phyloP scores from a whole-genome alignment of 768 basidiomycete species.

The Psilocybe subaeruginosa region DNA sequence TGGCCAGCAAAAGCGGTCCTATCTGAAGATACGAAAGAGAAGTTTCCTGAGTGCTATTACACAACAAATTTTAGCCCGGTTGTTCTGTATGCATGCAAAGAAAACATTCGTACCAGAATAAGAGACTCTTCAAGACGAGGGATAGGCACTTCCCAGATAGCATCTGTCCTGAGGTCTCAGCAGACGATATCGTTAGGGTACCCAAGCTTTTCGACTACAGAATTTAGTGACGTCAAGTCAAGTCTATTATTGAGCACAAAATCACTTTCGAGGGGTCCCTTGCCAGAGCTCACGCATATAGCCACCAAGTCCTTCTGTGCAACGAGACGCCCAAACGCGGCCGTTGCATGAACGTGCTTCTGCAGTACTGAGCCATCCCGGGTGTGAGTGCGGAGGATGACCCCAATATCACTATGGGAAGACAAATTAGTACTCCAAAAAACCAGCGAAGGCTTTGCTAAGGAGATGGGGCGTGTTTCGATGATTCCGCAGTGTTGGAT shows the following conservation, averaged over 20 bases:
- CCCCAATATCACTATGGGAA: too few relatives aligned
- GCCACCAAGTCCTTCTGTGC: neutral
- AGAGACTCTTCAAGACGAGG: neutral
- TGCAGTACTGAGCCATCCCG: neutral
- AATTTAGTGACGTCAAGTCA: too few relatives aligned
- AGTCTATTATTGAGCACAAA: too few relatives aligned
- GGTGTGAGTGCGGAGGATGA: neutral
- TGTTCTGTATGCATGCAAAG: neutral
- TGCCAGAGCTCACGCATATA: neutral
- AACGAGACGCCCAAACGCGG: neutral
- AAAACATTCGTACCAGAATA: neutral
- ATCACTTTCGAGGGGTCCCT: neutral
- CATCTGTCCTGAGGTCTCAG: neutral
- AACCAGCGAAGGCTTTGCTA: conserved; percentile 48
- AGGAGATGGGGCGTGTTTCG: conserved; percentile 18
- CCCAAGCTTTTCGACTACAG: neutral
- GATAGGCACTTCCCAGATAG: neutral
- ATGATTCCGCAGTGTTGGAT: conserved; percentile 12
- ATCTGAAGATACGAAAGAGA: neutral
- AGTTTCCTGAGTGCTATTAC: neutral
- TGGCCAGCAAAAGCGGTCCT: neutral
- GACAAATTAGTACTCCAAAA: too few relatives aligned
- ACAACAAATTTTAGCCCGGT: too few relatives aligned
- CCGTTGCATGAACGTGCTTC: neutral
- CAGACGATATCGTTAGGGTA: neutral